phyloP scores from a whole-genome alignment of 331 rosid species.

The Pyracantha coccinea region DNA sequence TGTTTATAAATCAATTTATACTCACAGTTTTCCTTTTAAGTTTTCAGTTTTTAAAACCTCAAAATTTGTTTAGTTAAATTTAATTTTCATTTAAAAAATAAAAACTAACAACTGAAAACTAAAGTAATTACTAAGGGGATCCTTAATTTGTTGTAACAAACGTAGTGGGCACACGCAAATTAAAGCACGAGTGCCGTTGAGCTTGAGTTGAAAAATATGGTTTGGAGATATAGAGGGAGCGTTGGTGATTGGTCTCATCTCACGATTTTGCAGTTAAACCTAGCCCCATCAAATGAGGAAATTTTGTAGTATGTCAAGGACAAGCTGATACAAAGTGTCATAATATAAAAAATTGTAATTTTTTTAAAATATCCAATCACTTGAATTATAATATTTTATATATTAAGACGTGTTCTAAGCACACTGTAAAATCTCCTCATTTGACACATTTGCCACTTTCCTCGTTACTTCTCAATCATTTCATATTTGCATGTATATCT shows the following conservation, averaged over 20 bases:
- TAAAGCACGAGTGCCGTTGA: neutral
- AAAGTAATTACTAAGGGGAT: neutral
- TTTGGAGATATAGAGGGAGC: neutral
- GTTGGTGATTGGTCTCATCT: neutral
- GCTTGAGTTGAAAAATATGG: neutral
- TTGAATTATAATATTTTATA: too few species aligned
- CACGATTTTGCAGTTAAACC: neutral
- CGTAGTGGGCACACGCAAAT: neutral
- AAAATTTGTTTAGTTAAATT: too few species aligned
- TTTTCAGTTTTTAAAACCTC: too few species aligned
- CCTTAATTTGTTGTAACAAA: neutral
- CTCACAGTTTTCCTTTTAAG: neutral
- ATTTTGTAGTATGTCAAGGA: too few species aligned
- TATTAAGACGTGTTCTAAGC: too few species aligned
- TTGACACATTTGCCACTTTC: neutral
- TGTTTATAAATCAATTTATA: too few species aligned
- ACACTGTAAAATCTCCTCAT: too few species aligned
- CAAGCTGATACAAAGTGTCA: too few species aligned
- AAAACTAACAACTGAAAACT: too few species aligned
- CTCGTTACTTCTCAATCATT: neutral
- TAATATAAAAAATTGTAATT: too few species aligned
- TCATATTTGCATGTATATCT: neutral
- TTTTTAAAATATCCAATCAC: too few species aligned
- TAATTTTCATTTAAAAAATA: too few species aligned
- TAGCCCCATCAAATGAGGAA: neutral